Evolutionary conservation across 2,329 filamentous ascomycete species (phyloP).

Genomic region (Colletotrichum sp.): DNA sequence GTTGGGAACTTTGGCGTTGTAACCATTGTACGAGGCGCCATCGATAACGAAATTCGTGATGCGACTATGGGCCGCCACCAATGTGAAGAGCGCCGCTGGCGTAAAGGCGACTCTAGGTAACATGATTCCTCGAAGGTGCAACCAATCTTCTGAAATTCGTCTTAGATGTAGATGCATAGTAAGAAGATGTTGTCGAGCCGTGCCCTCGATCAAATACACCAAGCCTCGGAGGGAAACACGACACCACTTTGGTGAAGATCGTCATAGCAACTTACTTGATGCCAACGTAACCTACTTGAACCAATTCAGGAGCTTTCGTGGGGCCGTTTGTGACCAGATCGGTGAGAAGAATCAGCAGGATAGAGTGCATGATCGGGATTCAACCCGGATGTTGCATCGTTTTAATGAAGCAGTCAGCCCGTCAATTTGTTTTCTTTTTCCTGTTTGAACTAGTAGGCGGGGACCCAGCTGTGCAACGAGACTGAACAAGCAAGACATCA

Average conservation of each 20-base stretch:
- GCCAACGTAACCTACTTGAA: neutral
- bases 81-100: neutral
- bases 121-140: neutral
- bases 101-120: too few species aligned
- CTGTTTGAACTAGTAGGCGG: neutral
- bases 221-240: neutral
- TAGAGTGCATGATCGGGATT: neutral
- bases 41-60: conserved; percentile 43
- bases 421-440: neutral
- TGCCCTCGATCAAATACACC: neutral
- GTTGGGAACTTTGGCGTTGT: conserved; percentile 30
- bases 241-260: neutral
- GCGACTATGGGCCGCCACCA: conserved; percentile 30
- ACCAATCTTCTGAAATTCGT: neutral
- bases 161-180: neutral
- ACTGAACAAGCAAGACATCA: neutral
- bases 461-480: neutral
- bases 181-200: neutral
- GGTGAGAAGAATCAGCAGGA: neutral
- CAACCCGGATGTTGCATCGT: neutral
- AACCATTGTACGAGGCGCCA: conserved; percentile 50
- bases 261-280: neutral
- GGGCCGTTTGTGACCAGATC: neutral
- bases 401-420: neutral
- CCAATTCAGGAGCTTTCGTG: neutral